Evolutionary conservation across 495 filamentous ascomycete genomes (phyloP).

Genomic region (Penicillium soppii): DNA sequence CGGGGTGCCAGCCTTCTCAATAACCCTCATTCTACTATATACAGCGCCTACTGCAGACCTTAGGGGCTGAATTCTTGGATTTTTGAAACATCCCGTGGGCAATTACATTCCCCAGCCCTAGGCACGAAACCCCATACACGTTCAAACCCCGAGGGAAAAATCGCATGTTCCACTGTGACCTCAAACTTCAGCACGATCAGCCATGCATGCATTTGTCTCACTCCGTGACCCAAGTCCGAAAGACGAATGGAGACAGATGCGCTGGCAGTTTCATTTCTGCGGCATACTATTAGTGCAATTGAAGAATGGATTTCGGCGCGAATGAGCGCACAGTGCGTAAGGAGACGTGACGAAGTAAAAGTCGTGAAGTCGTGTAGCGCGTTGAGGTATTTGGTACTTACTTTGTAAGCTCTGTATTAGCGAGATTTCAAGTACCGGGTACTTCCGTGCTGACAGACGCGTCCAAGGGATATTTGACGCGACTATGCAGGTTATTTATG

Average conservation of each 20-base stretch:
- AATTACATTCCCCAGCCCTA: conserved; percentile 1
- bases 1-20: conserved; percentile 5
- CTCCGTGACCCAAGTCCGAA: not conserved
- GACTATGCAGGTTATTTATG: not conserved
- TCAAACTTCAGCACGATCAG: not conserved
- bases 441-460: conserved; percentile 5
- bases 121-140: not conserved
- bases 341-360: conserved; percentile 3
- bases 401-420: not conserved
- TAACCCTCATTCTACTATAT: conserved; percentile 1
- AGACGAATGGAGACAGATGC: not conserved
- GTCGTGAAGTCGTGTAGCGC: conserved; percentile 7
- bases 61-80: not conserved
- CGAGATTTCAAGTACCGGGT: conserved; percentile 1
- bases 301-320: not conserved
- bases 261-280: conserved; percentile 7
- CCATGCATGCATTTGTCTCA: conserved; percentile 5
- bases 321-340: conserved; percentile 6
- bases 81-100: not conserved
- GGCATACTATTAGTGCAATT: not conserved
- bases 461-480: conserved; percentile 7
- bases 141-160: not conserved
- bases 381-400: conserved; percentile 11
- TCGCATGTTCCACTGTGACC: not conserved
- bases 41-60: not conserved